Conservation (phyloP, 768 basidiomycete genomes). For the Paxillus involutus region DNA sequence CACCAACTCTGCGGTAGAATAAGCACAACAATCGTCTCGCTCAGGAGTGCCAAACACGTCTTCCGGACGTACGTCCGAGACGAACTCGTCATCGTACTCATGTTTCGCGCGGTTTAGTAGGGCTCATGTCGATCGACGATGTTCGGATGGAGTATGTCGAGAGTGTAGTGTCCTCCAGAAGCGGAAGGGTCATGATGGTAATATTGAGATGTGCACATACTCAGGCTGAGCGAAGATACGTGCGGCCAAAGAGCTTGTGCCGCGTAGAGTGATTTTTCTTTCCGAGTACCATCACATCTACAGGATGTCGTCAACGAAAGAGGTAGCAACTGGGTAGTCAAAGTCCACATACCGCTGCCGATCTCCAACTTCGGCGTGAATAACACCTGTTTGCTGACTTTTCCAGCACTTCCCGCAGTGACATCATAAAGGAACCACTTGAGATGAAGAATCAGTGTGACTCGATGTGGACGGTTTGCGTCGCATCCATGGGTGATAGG, state of each 20-base stretch:
- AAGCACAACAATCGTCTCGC: constrained; percentile 72
- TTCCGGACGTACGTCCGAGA: constrained; percentile 65
- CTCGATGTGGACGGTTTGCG: constrained; percentile 74
- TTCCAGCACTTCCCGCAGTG: constrained; percentile 72
- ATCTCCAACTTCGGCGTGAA: constrained; percentile 81
- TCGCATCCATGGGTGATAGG: constrained; percentile 84
- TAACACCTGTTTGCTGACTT: constrained; percentile 77
- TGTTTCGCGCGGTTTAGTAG: constrained; percentile 47
- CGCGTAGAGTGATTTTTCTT: constrained; percentile 47
- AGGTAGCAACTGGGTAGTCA: background rate
- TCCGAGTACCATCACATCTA: constrained; percentile 62
- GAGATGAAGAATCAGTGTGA: constrained; percentile 81
- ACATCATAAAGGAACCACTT: constrained; percentile 91
- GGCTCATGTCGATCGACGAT: constrained; percentile 39
- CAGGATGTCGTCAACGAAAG: background rate
- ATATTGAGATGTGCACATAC: background rate
- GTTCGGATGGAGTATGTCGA: constrained; percentile 80
- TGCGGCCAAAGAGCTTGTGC: constrained; percentile 86
- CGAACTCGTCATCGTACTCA: constrained; percentile 95
- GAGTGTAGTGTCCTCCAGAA: constrained; percentile 93
- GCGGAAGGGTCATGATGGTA: no score
- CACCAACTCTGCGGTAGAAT: constrained; percentile 66
- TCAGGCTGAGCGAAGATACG: constrained; percentile 17
- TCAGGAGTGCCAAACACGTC: constrained; percentile 66
- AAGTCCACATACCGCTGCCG: constrained; percentile 55